These are phyloP conservation scores for Fraxinus nigra DNA, from an alignment of 305 asterid genomes.

Conservation along the genomic window DNA sequence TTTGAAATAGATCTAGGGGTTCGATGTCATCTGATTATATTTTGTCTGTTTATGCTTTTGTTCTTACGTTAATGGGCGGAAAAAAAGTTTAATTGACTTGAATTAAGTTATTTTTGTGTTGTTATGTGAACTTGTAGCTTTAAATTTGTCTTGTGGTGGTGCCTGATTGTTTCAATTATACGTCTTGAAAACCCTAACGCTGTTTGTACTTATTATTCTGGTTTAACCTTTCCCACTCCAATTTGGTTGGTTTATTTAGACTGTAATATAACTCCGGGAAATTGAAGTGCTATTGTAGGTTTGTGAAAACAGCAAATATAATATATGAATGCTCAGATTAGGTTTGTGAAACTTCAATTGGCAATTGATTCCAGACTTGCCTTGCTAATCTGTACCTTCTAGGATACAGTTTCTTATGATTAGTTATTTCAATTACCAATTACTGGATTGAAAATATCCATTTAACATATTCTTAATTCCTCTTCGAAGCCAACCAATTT, in stretches of 20 bases:
- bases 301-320: constrained; percentile 9
- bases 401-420: neutral
- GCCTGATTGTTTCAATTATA: constrained; percentile 27
- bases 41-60: neutral
- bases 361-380: constrained; percentile 11
- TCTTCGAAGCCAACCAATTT: constrained; percentile 23
- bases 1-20: constrained; percentile 42
- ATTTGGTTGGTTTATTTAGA: neutral
- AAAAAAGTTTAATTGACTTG: constrained; percentile 16
- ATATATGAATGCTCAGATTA: neutral
- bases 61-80: constrained; percentile 28
- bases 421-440: neutral
- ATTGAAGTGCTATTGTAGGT: neutral
- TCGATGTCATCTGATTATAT: constrained; percentile 15
- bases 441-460: constrained; percentile 5
- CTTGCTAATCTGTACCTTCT: constrained; percentile 1
- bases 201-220: neutral
- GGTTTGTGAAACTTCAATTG: constrained; percentile 18
- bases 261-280: neutral
- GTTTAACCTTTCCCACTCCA: neutral
- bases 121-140: constrained; percentile 24
- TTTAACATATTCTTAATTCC: neutral
- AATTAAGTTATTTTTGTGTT: constrained; percentile 12
- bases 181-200: constrained; percentile 33
- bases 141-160: neutral